A percentile compares a stretch with the other conserved stretches of the same genome.
phyloP scores from a whole-genome alignment of 495 filamentous ascomycete species.

The Aspergillus egyptiacus region DNA sequence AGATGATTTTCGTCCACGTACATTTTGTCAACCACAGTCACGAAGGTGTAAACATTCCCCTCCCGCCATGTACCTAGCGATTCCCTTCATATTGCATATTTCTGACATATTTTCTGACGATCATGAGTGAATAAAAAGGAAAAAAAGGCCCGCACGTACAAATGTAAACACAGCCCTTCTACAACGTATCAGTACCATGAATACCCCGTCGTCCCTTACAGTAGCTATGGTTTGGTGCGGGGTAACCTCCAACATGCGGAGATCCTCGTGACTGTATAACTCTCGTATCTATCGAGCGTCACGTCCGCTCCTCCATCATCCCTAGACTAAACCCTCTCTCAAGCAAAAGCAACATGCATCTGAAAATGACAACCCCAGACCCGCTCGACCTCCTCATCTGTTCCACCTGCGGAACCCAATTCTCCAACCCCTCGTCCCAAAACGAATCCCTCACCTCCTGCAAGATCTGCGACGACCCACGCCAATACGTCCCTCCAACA shows the following conservation, averaged over 20 bases:
- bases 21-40: not conserved
- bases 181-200: too few relatives aligned
- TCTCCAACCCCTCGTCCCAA: slow-evolving; percentile 40
- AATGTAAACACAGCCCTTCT: too few relatives aligned
- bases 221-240: too few relatives aligned
- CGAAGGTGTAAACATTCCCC: slow-evolving; percentile 13
- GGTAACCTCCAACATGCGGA: not conserved
- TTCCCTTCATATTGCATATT: slow-evolving; percentile 21
- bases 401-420: slow-evolving; percentile 65
- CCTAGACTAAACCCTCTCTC: too few relatives aligned
- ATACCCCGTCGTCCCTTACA: too few relatives aligned
- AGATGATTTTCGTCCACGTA: slow-evolving; percentile 8
- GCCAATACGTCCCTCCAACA: slow-evolving; percentile 60
- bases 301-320: too few relatives aligned
- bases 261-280: too few relatives aligned
- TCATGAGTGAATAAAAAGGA: slow-evolving; percentile 7
- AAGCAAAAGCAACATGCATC: too few relatives aligned
- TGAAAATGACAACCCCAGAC: slow-evolving; percentile 5
- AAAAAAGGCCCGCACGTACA: not conserved
- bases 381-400: slow-evolving; percentile 54
- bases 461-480: slow-evolving; percentile 69
- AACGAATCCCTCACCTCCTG: slow-evolving; percentile 44
- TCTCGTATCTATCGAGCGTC: too few relatives aligned
- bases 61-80: slow-evolving; percentile 17
- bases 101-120: slow-evolving; percentile 2